Conservation (phyloP, 2,329 filamentous ascomycete species). For the Cytospora paraplurivora region DNA sequence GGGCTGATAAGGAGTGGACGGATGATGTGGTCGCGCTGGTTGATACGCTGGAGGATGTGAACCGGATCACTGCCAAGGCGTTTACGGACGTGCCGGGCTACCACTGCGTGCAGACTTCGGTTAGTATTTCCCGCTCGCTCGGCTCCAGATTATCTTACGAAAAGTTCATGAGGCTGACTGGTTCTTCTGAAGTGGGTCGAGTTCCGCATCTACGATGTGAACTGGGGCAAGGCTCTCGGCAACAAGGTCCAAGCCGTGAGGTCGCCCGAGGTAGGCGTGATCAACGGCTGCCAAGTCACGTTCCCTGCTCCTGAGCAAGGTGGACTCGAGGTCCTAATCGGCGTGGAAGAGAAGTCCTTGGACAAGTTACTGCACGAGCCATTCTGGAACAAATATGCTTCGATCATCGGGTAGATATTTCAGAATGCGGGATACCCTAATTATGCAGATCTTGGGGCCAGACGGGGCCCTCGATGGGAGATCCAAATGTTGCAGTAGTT, state of each 20-base stretch:
- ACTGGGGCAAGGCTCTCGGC: conserved; percentile 40
- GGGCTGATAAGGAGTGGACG: conserved; percentile 38
- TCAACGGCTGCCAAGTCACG: conserved; percentile 38
- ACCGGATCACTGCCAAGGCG: conserved; percentile 38
- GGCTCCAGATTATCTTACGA: not conserved
- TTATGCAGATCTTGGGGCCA: too few relatives aligned
- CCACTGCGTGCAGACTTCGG: conserved; percentile 39
- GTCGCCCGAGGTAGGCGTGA: conserved; percentile 37
- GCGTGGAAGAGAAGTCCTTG: conserved; percentile 36
- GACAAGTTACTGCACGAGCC: conserved; percentile 36
- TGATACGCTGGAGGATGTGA: conserved; percentile 38
- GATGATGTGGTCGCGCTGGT: conserved; percentile 37
- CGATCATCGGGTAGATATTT: not conserved
- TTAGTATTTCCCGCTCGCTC: not conserved
- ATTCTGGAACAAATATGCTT: conserved; percentile 33
- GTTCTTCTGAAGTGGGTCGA: conserved; percentile 34
- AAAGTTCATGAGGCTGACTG: not conserved
- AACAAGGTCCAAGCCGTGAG: conserved; percentile 37
- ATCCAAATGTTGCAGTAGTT: too few relatives aligned
- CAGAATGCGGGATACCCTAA: too few relatives aligned
- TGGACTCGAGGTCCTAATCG: conserved; percentile 39
- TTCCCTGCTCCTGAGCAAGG: conserved; percentile 37
- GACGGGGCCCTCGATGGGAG: too few relatives aligned
- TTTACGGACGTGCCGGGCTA: conserved; percentile 41
- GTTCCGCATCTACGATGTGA: conserved; percentile 37